Evolutionary conservation across 2,329 filamentous ascomycete species (phyloP), one percentile per base, ranked within the genome.

Genomic region (Exophiala sideris): DNA sequence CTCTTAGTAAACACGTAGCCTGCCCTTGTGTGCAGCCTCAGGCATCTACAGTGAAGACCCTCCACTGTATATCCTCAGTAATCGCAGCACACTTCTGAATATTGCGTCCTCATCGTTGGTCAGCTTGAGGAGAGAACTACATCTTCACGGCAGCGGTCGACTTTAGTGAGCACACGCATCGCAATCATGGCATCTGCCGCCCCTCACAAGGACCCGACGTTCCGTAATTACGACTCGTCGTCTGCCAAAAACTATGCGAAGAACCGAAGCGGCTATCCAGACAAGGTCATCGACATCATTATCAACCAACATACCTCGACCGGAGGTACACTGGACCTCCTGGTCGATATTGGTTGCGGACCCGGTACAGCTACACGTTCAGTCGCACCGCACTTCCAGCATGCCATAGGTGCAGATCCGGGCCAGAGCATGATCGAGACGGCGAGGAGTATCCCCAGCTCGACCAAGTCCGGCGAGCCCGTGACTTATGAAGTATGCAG

Each of bases 281-380:
- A 68, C 0, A 62, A 61, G 5, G 66, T 84, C n/a, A 81, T 80
- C 67, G 56, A 76, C 2, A 61, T 63, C 36, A 70, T 84, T 45
- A 41, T 79, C 3, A 59, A 72, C 14, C 70, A 76, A 48, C 81
- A 84, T 60, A 66, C 61, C 1, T 67, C 72, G 1, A 76, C 73
- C 0, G 75, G 76, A 16, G 79, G 78, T 10, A 48, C 70, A 10
- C 60, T 77, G 11, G 63, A 68, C 29, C 69, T 67, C 2, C 57
- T 82, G 0, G 63, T 82, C 10, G 81, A 85, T 56, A 67, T 84
- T 5, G 82, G 82, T 32, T 83, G 79, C 61, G 81, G 82, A 0
- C 80, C 81, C 0, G 82, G 81, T 3, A 75, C 66, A 10, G 78
- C 76, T 0, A 72, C 72, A 0, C 72, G 75, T 2, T 69, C 68